phyloP scores from a whole-genome alignment of 1,139 yeast genomes.

The Meyerozyma elateridarum region DNA sequence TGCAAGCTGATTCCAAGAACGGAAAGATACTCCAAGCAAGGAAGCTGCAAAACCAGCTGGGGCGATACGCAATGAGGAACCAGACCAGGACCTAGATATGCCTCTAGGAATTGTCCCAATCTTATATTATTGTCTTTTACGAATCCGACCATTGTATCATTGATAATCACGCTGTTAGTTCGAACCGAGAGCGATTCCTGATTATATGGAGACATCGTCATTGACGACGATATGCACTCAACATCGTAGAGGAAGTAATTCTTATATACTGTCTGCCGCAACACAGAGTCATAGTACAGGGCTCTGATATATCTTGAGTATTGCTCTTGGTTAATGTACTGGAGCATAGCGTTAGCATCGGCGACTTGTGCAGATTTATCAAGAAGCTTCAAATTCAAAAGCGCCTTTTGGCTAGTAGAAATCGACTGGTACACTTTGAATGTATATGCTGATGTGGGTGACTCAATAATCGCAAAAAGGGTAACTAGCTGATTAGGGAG shows the following conservation, averaged over 20 bases:
- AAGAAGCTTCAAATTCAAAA: slow-evolving; percentile 10
- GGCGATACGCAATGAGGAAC: slow-evolving; percentile 4
- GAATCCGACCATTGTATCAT: slow-evolving; percentile 14
- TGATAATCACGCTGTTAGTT: slow-evolving; percentile 6
- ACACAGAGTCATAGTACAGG: slow-evolving; percentile 11
- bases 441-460: slow-evolving; percentile 12
- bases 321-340: slow-evolving; percentile 11
- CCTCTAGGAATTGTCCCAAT: neutral
- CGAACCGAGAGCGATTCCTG: neutral
- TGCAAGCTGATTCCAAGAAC: slow-evolving; percentile 1
- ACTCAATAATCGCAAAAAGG: slow-evolving; percentile 14
- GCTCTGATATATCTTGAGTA: slow-evolving; percentile 17
- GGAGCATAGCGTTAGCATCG: slow-evolving; percentile 11
- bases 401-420: slow-evolving; percentile 9
- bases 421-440: slow-evolving; percentile 10
- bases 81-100: neutral
- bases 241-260: slow-evolving; percentile 9
- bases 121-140: neutral
- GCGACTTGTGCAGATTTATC: slow-evolving; percentile 11
- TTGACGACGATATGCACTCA: slow-evolving; percentile 5
- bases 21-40: slow-evolving; percentile 1
- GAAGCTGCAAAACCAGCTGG: neutral
- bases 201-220: neutral
- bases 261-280: slow-evolving; percentile 8
- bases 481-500: slow-evolving; percentile 11